Conservation (phyloP, 106 monocot genomes). For the Chionographis japonica region DNA sequence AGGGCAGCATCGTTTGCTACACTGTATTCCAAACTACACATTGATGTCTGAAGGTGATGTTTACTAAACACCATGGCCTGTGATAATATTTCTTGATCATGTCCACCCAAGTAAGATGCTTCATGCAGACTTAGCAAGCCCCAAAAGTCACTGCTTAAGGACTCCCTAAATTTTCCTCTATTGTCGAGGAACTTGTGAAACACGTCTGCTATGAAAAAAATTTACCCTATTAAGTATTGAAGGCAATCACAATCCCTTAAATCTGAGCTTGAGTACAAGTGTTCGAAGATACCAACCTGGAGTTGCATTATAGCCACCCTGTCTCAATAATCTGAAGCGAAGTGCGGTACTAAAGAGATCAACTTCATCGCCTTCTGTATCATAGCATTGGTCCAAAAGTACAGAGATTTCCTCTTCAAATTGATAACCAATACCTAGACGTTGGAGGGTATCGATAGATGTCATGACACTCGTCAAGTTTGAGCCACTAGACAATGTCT, state of each 20-base stretch:
- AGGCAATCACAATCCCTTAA: background rate
- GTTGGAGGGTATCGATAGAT: background rate
- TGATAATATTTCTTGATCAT: constrained; percentile 16
- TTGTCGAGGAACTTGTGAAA: constrained; percentile 19
- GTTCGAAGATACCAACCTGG: background rate
- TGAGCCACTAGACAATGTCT: background rate
- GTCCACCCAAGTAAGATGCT: constrained; percentile 5
- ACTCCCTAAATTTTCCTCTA: constrained; percentile 4
- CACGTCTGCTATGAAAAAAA: background rate
- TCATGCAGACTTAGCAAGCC: constrained; percentile 17
- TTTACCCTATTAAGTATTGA: too few species aligned
- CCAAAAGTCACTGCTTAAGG: constrained; percentile 2
- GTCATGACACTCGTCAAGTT: background rate
- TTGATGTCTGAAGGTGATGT: background rate
- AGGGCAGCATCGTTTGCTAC: background rate
- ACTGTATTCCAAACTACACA: background rate
- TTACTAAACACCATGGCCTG: constrained; percentile 17
- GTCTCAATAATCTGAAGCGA: constrained; percentile 10
- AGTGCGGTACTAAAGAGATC: constrained; percentile 13
- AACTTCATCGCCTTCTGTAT: background rate
- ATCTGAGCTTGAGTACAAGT: too few species aligned
- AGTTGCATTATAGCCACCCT: constrained; percentile 9
- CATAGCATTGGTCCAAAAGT: background rate
- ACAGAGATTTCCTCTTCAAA: constrained; percentile 10
- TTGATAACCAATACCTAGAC: constrained; percentile 1